Evolutionary conservation across 495 filamentous ascomycete species (phyloP), one percentile per base, ranked within the genome.

Genomic region (Bombardia bombarda): DNA sequence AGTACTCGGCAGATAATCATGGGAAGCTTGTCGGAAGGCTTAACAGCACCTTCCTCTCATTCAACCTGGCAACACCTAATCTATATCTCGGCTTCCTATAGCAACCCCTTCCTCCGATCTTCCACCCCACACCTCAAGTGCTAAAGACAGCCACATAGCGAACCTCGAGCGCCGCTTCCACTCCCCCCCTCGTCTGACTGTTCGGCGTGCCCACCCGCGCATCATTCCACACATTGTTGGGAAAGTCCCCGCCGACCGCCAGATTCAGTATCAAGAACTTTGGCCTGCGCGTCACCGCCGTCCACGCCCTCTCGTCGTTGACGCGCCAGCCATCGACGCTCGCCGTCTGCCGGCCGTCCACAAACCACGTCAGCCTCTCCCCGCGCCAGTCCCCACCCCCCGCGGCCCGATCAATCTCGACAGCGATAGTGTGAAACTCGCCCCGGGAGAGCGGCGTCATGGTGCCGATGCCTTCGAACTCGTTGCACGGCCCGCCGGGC

Each of bases 191-290:
- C 6, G 38, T 40, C 24, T 40, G 38, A 3, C 10, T 14, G 2
- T 23, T 40, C 4, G 38, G 38, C 16, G 38, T 40, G 14, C 23
- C 24, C 7, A 40, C 38, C 5, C 4, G 14, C 1, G 10, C 38
- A 5, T 30, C 38, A 25, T 40, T 40, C 13, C 24, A 23, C 10
- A 30, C 24, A 31, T 40, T 40, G 19, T 53, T 32, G 0, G 50
- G 39, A 28, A 50, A 71, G 40, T 47, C 46, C 0, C 69, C 70
- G 2, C 70, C 69, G 18, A 74, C 67, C 5, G 70, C 70, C 5
- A 72, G 66, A 36, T 74, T 72, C 14, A 72, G 52, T 12, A 66
- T 59, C 22, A 72, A 46, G 40, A 57, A 72, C 44, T 66, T 52
- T 2, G 56, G 40, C 7, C 40, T 43, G 22, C 51, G 44, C 1